These are phyloP conservation scores for Populus davidiana DNA, from an alignment of 345 rosid species.

Conservation along the genomic window DNA sequence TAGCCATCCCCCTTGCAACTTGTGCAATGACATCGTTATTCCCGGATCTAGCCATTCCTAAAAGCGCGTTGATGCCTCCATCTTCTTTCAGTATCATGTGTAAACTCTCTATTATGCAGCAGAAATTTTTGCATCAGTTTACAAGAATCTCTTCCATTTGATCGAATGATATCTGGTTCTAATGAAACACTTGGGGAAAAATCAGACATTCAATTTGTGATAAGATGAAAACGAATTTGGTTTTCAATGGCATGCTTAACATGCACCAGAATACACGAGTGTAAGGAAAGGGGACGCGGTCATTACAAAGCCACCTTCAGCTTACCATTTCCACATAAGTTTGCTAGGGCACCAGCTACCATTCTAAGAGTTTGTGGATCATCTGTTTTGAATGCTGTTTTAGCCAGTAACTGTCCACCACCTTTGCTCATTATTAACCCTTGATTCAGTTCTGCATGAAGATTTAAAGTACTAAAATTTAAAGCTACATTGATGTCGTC, in stretches of 20 bases:
- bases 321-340: conserved; percentile 91
- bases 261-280: not conserved
- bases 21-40: conserved; percentile 74
- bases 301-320: conserved; percentile 5
- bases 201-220: no score
- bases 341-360: conserved; percentile 96
- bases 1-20: conserved; percentile 93
- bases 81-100: conserved; percentile 71
- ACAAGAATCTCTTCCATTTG: not conserved
- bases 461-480: not conserved
- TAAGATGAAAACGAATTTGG: no score
- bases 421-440: conserved; percentile 81
- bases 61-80: conserved; percentile 74
- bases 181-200: not conserved
- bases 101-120: conserved; percentile 52
- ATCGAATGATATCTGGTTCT: not conserved
- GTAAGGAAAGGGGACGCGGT: not conserved
- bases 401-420: conserved; percentile 73
- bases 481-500: not conserved
- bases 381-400: conserved; percentile 66
- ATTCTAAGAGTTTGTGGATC: conserved; percentile 88
- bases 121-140: conserved; percentile 1
- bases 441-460: conserved; percentile 66
- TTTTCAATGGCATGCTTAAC: not conserved
- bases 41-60: conserved; percentile 61